Percentiles rank a stretch among this genome's conserved stretches.
Conservation (phyloP, 805 yeast species). For the Ogataea salicorniae region DNA sequence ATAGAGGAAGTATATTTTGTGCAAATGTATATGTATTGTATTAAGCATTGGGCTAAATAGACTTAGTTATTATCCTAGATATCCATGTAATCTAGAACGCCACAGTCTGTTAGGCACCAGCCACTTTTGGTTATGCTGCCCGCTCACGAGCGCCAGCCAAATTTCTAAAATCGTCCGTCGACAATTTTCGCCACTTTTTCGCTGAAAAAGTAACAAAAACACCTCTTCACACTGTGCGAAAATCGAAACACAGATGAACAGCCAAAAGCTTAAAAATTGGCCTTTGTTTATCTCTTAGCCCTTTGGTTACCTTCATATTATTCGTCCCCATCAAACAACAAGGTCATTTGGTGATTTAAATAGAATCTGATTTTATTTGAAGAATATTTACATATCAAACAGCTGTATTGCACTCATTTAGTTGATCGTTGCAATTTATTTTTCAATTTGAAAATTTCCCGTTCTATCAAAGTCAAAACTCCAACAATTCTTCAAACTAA, state of each 20-base stretch:
- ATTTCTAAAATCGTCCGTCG: too few species aligned
- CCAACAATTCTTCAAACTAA: not conserved
- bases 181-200: constrained; percentile 18
- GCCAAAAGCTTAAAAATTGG: not conserved
- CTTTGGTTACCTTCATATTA: not conserved
- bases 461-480: not conserved
- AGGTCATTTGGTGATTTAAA: constrained; percentile 12
- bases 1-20: not conserved
- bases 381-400: constrained; percentile 7
- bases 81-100: not conserved
- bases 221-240: not conserved
- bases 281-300: not conserved
- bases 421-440: constrained; percentile 26
- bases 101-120: not conserved
- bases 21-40: not conserved
- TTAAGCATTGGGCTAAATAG: too few species aligned
- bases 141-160: not conserved
- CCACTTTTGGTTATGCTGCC: constrained; percentile 1
- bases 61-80: too few species aligned
- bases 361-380: constrained; percentile 10
- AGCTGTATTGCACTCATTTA: constrained; percentile 26
- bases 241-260: not conserved
- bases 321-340: constrained; percentile 1
- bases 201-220: not conserved
- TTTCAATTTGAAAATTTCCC: not conserved